Percentiles rank a stretch among this genome's conserved stretches.
Evolutionary conservation across 768 basidiomycete species (phyloP).

Genomic region (Tulasnella sp.): DNA sequence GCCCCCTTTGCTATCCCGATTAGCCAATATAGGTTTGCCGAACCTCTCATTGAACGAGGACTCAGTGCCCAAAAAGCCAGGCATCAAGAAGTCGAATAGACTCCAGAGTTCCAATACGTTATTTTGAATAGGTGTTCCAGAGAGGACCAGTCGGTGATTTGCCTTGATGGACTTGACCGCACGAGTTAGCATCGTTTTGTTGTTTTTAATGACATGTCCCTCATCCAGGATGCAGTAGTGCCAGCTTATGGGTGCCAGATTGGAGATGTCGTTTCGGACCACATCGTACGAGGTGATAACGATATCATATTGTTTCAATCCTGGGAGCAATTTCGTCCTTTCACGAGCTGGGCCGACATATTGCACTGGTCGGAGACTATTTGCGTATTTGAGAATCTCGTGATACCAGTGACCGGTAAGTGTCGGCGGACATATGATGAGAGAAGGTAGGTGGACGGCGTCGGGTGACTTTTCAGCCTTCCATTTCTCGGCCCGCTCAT

Average conservation of each 20-base stretch:
- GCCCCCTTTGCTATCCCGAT: slow-evolving; percentile 75
- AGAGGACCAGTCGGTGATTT: slow-evolving; percentile 86
- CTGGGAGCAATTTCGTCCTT: slow-evolving; percentile 51
- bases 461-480: slow-evolving; percentile 57
- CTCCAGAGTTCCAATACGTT: slow-evolving; percentile 98
- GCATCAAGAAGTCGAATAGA: slow-evolving; percentile 98
- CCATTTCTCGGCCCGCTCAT: slow-evolving; percentile 63
- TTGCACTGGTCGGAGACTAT: slow-evolving; percentile 67
- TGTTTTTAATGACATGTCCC: slow-evolving; percentile 97
- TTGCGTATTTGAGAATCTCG: slow-evolving; percentile 86
- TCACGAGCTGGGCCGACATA: slow-evolving; percentile 84
- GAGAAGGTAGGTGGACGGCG: slow-evolving; percentile 74
- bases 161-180: slow-evolving; percentile 85
- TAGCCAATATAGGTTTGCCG: slow-evolving; percentile 88
- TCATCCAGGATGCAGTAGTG: slow-evolving; percentile 96
- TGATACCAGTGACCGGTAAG: slow-evolving; percentile 99
- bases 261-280: slow-evolving; percentile 82
- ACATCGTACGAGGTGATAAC: slow-evolving; percentile 97
- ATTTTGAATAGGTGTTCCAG: slow-evolving; percentile 97
- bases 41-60: slow-evolving; percentile 89
- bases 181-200: slow-evolving; percentile 93
- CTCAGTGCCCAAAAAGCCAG: slow-evolving; percentile 96
- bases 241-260: slow-evolving; percentile 65
- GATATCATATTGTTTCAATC: slow-evolving; percentile 63
- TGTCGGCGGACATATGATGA: slow-evolving; percentile 94